Conservation (phyloP, 441 rosid species). For the Arabidopsis hybrid region DNA sequence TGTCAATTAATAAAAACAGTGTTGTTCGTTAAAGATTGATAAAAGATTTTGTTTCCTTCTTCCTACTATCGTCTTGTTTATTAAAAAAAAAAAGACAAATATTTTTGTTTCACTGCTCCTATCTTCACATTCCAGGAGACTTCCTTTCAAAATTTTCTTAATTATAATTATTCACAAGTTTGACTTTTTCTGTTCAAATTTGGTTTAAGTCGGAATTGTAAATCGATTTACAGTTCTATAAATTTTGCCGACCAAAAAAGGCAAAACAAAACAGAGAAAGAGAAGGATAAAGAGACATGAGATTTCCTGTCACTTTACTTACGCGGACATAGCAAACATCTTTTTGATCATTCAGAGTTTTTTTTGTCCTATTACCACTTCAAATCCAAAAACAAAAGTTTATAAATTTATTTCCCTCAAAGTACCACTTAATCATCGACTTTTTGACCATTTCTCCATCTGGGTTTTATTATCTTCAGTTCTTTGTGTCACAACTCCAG, state of each 20-base stretch:
- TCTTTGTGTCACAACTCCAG: slow-evolving; percentile 31
- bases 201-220: neutral
- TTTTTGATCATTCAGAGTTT: slow-evolving; percentile 23
- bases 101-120: slow-evolving; percentile 10
- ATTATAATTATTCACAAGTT: neutral
- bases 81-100: neutral
- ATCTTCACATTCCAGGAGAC: slow-evolving; percentile 21
- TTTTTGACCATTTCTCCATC: slow-evolving; percentile 37
- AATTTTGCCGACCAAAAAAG: slow-evolving; percentile 25
- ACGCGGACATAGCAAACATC: slow-evolving; percentile 27
- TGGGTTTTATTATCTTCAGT: slow-evolving; percentile 34
- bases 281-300: slow-evolving; percentile 23
- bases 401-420: slow-evolving; percentile 8
- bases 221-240: slow-evolving; percentile 2
- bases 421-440: slow-evolving; percentile 26
- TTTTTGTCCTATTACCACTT: slow-evolving; percentile 15
- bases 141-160: slow-evolving; percentile 14
- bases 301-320: slow-evolving; percentile 36
- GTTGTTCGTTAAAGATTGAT: slow-evolving; percentile 24
- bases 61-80: neutral
- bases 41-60: slow-evolving; percentile 25
- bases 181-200: slow-evolving; percentile 11
- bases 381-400: neutral
- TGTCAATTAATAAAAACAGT: slow-evolving; percentile 28
- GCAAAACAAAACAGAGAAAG: slow-evolving; percentile 30